Percentiles rank a stretch among this genome's conserved stretches.
phyloP scores from a whole-genome alignment of 768 basidiomycete genomes.

The Lactifluus hygrophoroides region DNA sequence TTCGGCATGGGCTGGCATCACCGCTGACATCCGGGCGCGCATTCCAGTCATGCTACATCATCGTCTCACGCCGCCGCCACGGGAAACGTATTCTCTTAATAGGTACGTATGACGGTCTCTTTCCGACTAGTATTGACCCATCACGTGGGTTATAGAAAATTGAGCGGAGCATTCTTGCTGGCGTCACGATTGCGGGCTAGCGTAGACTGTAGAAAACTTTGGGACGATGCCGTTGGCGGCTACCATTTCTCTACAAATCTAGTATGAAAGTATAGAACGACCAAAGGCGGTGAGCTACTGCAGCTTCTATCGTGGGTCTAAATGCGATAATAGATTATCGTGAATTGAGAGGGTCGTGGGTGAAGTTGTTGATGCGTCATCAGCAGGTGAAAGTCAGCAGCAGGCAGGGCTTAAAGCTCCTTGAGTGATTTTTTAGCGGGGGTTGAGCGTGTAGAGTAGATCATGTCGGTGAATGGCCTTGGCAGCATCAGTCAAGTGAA shows the following conservation, averaged over 20 bases:
- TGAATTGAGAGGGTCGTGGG: background rate
- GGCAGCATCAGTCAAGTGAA: background rate
- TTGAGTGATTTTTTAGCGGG: slow-evolving; percentile 16
- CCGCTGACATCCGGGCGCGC: slow-evolving; percentile 61
- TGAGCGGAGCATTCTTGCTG: slow-evolving; percentile 75
- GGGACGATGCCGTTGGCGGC: slow-evolving; percentile 54
- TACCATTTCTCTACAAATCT: slow-evolving; percentile 28
- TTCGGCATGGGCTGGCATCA: slow-evolving; percentile 60
- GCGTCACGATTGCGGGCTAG: slow-evolving; percentile 66
- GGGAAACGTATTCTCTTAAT: slow-evolving; percentile 93
- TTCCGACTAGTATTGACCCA: background rate
- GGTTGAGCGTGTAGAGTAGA: slow-evolving; percentile 51
- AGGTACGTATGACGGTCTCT: slow-evolving; percentile 36
- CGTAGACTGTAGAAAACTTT: slow-evolving; percentile 65
- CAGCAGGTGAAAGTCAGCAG: slow-evolving; percentile 4
- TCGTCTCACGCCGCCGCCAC: slow-evolving; percentile 84
- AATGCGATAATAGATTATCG: background rate
- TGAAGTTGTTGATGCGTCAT: background rate
- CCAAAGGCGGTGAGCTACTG: background rate
- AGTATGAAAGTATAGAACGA: slow-evolving; percentile 3
- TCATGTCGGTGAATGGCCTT: slow-evolving; percentile 71
- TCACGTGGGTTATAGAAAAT: slow-evolving; percentile 42
- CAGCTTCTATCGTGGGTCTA: background rate
- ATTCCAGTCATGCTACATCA: slow-evolving; percentile 90
- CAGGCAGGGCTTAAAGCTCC: slow-evolving; percentile 23